A percentile compares a stretch with the other conserved stretches of the same genome.
Conservation (phyloP, 148 eudicot species). For the Cornus florida region DNA sequence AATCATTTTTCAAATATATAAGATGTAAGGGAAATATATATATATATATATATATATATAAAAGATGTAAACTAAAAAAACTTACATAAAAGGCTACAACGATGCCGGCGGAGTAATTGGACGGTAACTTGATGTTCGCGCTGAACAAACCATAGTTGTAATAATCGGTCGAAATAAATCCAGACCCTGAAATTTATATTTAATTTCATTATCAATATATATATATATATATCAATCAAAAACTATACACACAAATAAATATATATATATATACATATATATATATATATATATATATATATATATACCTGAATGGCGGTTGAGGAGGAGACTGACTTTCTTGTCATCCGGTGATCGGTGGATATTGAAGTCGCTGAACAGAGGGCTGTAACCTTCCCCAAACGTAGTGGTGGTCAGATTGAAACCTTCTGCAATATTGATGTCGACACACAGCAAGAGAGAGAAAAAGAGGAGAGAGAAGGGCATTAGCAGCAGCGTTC, state of each 20-base stretch:
- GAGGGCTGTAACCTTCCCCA: constrained; percentile 62
- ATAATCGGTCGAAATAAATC: constrained; percentile 79
- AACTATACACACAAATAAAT: not conserved
- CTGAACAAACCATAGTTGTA: constrained; percentile 86
- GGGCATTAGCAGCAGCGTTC: not conserved
- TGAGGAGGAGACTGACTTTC: constrained; percentile 69
- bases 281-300: not conserved
- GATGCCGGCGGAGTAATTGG: constrained; percentile 72
- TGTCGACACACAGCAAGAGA: constrained; percentile 1
- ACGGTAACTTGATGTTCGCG: constrained; percentile 73
- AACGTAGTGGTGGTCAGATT: constrained; percentile 54
- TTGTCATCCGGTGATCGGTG: constrained; percentile 54
- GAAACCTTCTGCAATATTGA: constrained; percentile 31
- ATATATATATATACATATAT: not conserved
- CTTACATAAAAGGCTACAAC: constrained; percentile 89
- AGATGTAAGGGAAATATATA: too few relatives aligned
- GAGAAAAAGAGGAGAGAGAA: constrained; percentile 17
- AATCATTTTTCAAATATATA: too few relatives aligned
- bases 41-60: too few relatives aligned
- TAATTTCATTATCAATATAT: not conserved
- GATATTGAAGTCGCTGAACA: constrained; percentile 84
- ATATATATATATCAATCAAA: not conserved
- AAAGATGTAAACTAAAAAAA: not conserved
- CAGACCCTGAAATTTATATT: constrained; percentile 50
- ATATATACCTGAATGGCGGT: constrained; percentile 61